phyloP scores from a whole-genome alignment of 2,329 filamentous ascomycete species.

The Fusarium humuli region DNA sequence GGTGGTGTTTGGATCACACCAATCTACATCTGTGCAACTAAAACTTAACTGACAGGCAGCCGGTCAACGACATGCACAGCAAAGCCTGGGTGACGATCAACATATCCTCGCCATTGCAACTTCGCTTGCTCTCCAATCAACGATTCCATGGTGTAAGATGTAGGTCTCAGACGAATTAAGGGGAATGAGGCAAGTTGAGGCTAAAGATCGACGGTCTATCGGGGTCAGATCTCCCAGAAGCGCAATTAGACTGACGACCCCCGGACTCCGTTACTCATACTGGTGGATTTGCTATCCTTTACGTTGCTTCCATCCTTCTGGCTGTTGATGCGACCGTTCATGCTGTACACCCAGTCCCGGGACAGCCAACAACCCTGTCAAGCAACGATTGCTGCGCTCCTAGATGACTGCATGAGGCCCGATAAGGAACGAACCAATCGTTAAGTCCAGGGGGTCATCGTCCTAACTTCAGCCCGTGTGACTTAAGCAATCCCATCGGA shows the following conservation, averaged over 20 bases:
- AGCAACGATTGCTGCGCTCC: background rate
- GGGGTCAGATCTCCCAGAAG: background rate
- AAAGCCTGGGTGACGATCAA: background rate
- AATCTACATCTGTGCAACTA: background rate
- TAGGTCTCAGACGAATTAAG: background rate
- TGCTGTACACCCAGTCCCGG: background rate
- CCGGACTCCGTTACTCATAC: background rate
- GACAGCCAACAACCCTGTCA: background rate
- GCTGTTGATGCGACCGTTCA: background rate
- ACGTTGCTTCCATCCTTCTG: background rate
- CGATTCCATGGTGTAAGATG: background rate
- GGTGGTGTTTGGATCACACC: background rate
- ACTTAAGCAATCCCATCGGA: background rate
- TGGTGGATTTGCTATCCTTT: background rate
- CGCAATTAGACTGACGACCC: background rate
- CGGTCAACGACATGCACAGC: background rate
- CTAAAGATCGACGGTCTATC: background rate
- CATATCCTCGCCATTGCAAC: background rate
- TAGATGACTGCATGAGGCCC: background rate
- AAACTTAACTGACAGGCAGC: background rate
- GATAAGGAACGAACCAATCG: background rate
- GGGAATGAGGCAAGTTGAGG: too few relatives aligned
- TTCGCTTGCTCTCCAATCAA: background rate
- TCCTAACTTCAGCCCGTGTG: background rate
- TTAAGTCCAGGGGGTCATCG: background rate